Evolutionary conservation across 1,284 basidiomycete species (phyloP), one percentile per base, ranked within the genome.

Genomic region (Cutaneotrichosporon sp.): DNA sequence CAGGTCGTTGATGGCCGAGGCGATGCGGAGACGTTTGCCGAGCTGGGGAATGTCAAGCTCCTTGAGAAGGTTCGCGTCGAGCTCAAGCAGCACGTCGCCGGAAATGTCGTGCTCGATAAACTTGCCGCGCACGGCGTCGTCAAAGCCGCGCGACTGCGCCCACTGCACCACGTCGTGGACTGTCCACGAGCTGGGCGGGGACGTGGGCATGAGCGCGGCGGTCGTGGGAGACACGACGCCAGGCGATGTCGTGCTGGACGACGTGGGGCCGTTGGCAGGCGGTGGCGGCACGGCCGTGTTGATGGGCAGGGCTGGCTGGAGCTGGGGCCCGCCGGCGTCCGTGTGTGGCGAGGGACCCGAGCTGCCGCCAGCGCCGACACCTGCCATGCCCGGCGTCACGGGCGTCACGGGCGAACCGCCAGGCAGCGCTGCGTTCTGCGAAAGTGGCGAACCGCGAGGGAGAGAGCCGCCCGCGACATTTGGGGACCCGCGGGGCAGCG

Each of bases 41-140:
- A 96, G 97, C 2, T 92, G 90, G 58, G 82, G 78, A 59, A 98
- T 90, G 44, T 94, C 96, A 56, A 98, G 88, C 77, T 98, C 96
- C 77, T 97, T 97, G 65, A 98, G 84, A 17, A 96, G 80, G 64
- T 87, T 87, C 46, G 86, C 84, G 64, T 97, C 92, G 61, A 98
- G 86, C 64, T 97, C 93, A 52, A 98, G 82, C 4, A 98, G 81
- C 20, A 97, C 88, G 65, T 98, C 96, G 14, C 96, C 94, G 0
- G 91, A 89, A 56, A 99, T 98, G 74, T 99, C 94, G 81, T 99
- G 93, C 75, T 96, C 59, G 45, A 53, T 46, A 48, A 98, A 97
- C 73, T 90, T 94, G 61, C 83, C 81, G 59, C 86, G 85, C 1
- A 91, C 84, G 43, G 81, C 79, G 50, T 86, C 80, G 62, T 94